Base-by-base conservation (phyloP, 2,329 filamentous ascomycete species). In the Cladosporium sp. region DNA sequence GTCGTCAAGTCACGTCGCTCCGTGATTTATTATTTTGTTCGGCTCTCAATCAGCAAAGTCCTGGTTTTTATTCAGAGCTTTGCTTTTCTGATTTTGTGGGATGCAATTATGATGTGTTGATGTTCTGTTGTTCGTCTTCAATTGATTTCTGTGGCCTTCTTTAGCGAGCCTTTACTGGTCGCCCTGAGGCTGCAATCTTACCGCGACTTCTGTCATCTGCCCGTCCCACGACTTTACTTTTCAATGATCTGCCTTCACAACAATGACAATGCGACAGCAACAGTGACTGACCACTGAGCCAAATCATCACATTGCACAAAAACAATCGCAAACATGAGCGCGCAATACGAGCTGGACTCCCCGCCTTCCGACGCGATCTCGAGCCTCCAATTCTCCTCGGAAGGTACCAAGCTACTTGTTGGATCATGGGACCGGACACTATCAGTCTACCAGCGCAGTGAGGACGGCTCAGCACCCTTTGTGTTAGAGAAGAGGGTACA, bases 381-480 rank as follows among this genome's bases (percentile, higher is more conserved):
- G 57, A 85, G 92, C 28, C 83, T 98, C 74, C 88, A 88, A 75
- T 99, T 96, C 83, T 92, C 93, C 70, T 91, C 92, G 40, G 88
- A 89, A n/a, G 85, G 89, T 3, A 87, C 84, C 63, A 90, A 89
- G 72, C 85, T 99, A 44, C 86, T 96, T n/a, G 93, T 94, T 72
- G 90, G 93, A 12, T 97, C 93, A 65, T 99, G 95, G 95, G 94
- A 98, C 80, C 92, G 89, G 79, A 88, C 92, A 77, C 88, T 96
- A 65, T 96, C 97, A 79, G 84, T 94, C 62, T 98, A 98, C 83
- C 59, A 60, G 7, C 66, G 67, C 49, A 57, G 50, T 29, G 65
- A 68, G 28, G 56, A 57, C 40, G 23, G 31, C 91, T 23, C 57
- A 96, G 75, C 85, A 90, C 66, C 85, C 84, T 70, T 70, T 67